Base-by-base conservation (phyloP, 768 basidiomycete genomes). In the Amanita phalloides region DNA sequence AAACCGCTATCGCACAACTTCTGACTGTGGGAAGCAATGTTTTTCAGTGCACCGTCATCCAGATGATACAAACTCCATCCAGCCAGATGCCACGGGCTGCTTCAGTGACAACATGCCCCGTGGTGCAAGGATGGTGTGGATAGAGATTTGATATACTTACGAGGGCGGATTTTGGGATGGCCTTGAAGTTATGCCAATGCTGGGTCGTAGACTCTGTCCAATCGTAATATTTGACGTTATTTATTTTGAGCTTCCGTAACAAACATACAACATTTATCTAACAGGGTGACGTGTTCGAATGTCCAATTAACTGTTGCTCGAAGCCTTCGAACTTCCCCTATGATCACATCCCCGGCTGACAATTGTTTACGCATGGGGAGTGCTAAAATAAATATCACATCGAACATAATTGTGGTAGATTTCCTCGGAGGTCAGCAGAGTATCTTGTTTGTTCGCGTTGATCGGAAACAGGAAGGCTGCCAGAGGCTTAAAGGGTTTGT, bases 341-440 rank as follows among this genome's bases (percentile, higher is more conserved):
- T 26, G 7, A 28, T 26, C n/a, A n/a, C 28, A 30, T 45, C 17
- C 17, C 44, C 17, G 30, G 44, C 13, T n/a, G 44, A 32, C 17
- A 6, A 36, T 47, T 6, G 25, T 45, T 32, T 36, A 35, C 32
- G 13, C 4, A 32, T 28, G 30, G n/a, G 30, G 21, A 21, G 30
- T 20, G 8, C 35, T 66, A 51, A 66, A 66, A 39, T 56, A 64
- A 23, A 85, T 75, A 62, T 81, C 78, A 50, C 71, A 71, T 37
- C 77, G 73, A 44, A 84, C 79, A 55, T 77, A 86, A 58, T 86
- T 83, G 66, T 86, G 78, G 66, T 87, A 88, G 37, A 88, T 59
- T 66, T 87, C 84, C 49, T 80, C 81, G 20, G 79, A 77, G 20
- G 82, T 80, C 52, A 88, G 65, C 37, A 88, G 68, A 2, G 81